phyloP scores from a whole-genome alignment of 2,329 filamentous ascomycete genomes.

The Harringtonia aguacate region DNA sequence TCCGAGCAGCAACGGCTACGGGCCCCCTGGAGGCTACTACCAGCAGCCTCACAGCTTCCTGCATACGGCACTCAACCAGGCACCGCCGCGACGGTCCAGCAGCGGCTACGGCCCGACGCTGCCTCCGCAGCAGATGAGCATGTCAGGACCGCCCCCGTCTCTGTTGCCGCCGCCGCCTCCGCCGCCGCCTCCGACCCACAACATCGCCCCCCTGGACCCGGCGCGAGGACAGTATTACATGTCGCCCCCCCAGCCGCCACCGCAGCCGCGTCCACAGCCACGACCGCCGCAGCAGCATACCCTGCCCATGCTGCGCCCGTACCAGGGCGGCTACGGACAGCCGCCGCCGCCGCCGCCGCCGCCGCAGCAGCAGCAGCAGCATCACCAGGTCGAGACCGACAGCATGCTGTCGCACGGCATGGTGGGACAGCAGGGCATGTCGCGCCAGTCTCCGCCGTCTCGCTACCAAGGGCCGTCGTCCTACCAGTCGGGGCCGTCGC shows the following conservation, averaged over 20 bases:
- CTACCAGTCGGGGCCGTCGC: background rate
- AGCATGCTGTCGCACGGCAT: too few species aligned
- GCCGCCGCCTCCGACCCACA: background rate
- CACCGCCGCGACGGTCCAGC: background rate
- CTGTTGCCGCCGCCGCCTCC: background rate
- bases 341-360: background rate
- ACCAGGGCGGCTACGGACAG: background rate
- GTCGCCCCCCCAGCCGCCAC: slow-evolving; percentile 5
- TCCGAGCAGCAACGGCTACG: background rate
- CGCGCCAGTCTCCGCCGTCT: background rate
- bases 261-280: background rate
- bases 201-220: background rate
- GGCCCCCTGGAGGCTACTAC: background rate
- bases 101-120: slow-evolving; percentile 1
- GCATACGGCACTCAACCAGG: slow-evolving; percentile 9
- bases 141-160: background rate
- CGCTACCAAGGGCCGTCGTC: background rate
- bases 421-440: background rate
- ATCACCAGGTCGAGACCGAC: too few species aligned
- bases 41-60: slow-evolving; percentile 7
- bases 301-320: slow-evolving; percentile 5
- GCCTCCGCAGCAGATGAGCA: background rate
- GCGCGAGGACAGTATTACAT: slow-evolving; percentile 5
- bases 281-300: background rate
- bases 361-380: too few species aligned